Percentiles rank a stretch among this genome's conserved stretches.
Evolutionary conservation across 768 basidiomycete genomes (phyloP).

Genomic region (Tubosaeta sp.): DNA sequence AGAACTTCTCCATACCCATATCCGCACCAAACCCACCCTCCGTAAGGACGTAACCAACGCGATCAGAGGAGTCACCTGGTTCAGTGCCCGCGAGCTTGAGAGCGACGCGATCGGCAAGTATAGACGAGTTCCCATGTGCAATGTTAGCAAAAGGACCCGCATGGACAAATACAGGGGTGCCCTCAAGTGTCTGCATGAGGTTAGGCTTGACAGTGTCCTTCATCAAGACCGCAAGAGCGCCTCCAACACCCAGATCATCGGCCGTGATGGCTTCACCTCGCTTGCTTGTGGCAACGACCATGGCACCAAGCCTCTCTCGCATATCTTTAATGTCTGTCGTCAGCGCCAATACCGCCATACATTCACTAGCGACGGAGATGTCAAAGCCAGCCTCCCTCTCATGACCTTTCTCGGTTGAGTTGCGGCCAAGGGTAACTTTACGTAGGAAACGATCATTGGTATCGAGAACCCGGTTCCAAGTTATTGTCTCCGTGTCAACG

Average conservation of each 20-base stretch:
- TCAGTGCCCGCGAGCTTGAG: slow-evolving; percentile 96
- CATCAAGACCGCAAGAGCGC: slow-evolving; percentile 93
- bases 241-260: slow-evolving; percentile 93
- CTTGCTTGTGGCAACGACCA: slow-evolving; percentile 96
- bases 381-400: slow-evolving; percentile 91
- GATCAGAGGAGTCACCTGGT: slow-evolving; percentile 75
- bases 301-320: slow-evolving; percentile 86
- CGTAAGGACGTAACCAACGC: slow-evolving; percentile 92
- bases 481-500: slow-evolving; percentile 85
- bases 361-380: slow-evolving; percentile 95
- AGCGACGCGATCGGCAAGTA: slow-evolving; percentile 95
- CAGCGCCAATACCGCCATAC: slow-evolving; percentile 96
- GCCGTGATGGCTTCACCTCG: slow-evolving; percentile 89
- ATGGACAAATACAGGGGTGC: slow-evolving; percentile 98
- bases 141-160: slow-evolving; percentile 99
- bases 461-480: slow-evolving; percentile 97
- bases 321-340: slow-evolving; percentile 87
- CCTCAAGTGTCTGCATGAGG: slow-evolving; percentile 97
- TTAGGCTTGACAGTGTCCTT: slow-evolving; percentile 99
- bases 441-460: slow-evolving; percentile 97
- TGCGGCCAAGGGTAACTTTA: slow-evolving; percentile 89
- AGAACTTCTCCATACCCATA: slow-evolving; percentile 99
- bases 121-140: slow-evolving; percentile 97
- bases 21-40: slow-evolving; percentile 99
- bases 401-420: slow-evolving; percentile 83